A percentile compares a stretch with the other conserved stretches of the same genome.
These are phyloP conservation scores for Dryas octopetala DNA, from an alignment of 306 rosid species.

Conservation along the genomic window DNA sequence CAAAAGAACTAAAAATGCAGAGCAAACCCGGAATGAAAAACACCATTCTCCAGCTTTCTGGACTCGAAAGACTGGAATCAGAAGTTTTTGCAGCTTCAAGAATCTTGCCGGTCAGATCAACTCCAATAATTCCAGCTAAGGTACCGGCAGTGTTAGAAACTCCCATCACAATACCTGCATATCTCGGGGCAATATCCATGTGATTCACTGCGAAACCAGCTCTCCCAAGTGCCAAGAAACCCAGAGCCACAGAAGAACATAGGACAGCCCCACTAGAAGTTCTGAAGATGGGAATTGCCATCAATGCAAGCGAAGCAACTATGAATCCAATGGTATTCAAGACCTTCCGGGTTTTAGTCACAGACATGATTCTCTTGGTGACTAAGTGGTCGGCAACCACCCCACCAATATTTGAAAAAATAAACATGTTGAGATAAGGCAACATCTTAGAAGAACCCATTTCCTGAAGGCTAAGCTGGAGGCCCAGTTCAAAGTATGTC, in stretches of 20 bases:
- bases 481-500: slow-evolving; percentile 89
- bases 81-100: slow-evolving; percentile 79
- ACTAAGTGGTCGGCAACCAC: slow-evolving; percentile 79
- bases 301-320: slow-evolving; percentile 80
- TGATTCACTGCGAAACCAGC: slow-evolving; percentile 99
- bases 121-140: slow-evolving; percentile 90
- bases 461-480: slow-evolving; percentile 93
- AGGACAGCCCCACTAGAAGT: slow-evolving; percentile 87
- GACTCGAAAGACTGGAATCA: slow-evolving; percentile 75
- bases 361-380: slow-evolving; percentile 66
- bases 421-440: slow-evolving; percentile 94
- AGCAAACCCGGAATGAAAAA: slow-evolving; percentile 81
- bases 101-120: slow-evolving; percentile 79
- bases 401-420: slow-evolving; percentile 94
- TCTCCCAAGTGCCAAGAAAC: slow-evolving; percentile 93
- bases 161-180: slow-evolving; percentile 98
- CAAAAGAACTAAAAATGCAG: slow-evolving; percentile 73
- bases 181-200: slow-evolving; percentile 95
- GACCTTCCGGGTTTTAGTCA: slow-evolving; percentile 76
- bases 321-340: slow-evolving; percentile 81
- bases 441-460: slow-evolving; percentile 98
- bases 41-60: slow-evolving; percentile 86
- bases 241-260: slow-evolving; percentile 94
- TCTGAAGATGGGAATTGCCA: slow-evolving; percentile 73
- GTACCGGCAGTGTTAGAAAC: slow-evolving; percentile 97